A percentile compares a stretch with the other conserved stretches of the same genome.
Evolutionary conservation across 176 grass and related monocot genomes (phyloP).

Genomic region (Carex kokanica): DNA sequence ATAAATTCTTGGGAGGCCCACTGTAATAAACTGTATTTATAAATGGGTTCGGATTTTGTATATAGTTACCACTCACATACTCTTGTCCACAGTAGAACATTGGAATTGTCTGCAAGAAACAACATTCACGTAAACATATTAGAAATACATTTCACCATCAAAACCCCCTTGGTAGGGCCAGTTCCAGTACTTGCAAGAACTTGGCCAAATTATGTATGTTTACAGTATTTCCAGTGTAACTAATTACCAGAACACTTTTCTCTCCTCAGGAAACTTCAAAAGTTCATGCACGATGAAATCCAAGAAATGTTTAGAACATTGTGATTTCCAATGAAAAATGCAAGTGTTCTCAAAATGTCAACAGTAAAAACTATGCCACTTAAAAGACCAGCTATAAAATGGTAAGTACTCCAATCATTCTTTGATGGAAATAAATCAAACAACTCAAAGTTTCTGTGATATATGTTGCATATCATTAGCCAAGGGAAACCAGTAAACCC

Average conservation of each 20-base stretch:
- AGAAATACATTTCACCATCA: neutral
- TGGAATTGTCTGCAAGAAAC: conserved; percentile 56
- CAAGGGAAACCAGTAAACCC: neutral
- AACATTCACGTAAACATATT: neutral
- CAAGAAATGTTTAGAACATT: neutral
- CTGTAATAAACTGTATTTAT: conserved; percentile 53
- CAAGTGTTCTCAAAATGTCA: neutral
- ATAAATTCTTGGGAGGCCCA: conserved; percentile 44
- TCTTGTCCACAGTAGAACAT: conserved; percentile 83
- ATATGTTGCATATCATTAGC: neutral
- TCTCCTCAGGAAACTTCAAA: neutral
- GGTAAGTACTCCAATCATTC: neutral
- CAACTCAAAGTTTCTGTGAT: neutral
- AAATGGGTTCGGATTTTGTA: conserved; percentile 42
- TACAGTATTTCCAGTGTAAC: neutral
- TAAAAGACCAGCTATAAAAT: neutral
- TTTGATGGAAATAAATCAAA: neutral
- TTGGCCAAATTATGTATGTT: neutral
- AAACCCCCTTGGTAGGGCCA: neutral
- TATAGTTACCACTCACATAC: conserved; percentile 45
- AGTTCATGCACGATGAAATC: neutral
- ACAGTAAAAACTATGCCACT: neutral
- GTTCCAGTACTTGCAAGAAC: neutral
- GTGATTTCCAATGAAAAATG: neutral
- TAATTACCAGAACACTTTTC: neutral